phyloP scores from a whole-genome alignment of 495 filamentous ascomycete species.

The Hyphodiscus hymeniophilus region DNA sequence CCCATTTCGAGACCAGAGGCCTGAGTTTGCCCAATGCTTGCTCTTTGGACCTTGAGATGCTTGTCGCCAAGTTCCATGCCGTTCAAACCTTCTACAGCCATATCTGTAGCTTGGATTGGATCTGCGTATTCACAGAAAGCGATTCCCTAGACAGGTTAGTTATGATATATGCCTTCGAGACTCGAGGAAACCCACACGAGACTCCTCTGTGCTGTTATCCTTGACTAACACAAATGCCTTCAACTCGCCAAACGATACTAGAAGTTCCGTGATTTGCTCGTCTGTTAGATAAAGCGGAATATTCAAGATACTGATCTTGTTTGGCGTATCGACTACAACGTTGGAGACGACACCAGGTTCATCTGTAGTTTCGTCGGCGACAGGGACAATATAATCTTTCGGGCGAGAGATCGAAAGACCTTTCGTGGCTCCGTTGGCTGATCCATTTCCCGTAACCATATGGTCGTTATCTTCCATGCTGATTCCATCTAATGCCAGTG shows the following conservation, averaged over 20 bases:
- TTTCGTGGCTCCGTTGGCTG: constrained; percentile 41
- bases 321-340: constrained; percentile 80
- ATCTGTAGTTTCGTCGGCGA: constrained; percentile 65
- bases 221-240: constrained; percentile 91
- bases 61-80: constrained; percentile 86
- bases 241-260: constrained; percentile 83
- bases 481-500: constrained; percentile 82
- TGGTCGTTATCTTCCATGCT: constrained; percentile 68
- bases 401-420: constrained; percentile 82
- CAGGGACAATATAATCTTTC: constrained; percentile 95
- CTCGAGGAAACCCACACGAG: constrained; percentile 55
- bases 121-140: constrained; percentile 95
- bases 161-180: not conserved
- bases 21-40: constrained; percentile 88
- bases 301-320: constrained; percentile 91
- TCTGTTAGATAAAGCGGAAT: constrained; percentile 82
- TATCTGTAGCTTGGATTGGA: constrained; percentile 56
- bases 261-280: constrained; percentile 81
- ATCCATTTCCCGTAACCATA: constrained; percentile 36
- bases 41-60: constrained; percentile 74
- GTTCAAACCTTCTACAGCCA: constrained; percentile 86
- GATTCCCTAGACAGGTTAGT: constrained; percentile 57
- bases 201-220: constrained; percentile 78
- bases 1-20: constrained; percentile 86
- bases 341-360: constrained; percentile 72